Evolutionary conservation across 2,329 filamentous ascomycete species (phyloP).

Genomic region (Hypoxylon sp.): DNA sequence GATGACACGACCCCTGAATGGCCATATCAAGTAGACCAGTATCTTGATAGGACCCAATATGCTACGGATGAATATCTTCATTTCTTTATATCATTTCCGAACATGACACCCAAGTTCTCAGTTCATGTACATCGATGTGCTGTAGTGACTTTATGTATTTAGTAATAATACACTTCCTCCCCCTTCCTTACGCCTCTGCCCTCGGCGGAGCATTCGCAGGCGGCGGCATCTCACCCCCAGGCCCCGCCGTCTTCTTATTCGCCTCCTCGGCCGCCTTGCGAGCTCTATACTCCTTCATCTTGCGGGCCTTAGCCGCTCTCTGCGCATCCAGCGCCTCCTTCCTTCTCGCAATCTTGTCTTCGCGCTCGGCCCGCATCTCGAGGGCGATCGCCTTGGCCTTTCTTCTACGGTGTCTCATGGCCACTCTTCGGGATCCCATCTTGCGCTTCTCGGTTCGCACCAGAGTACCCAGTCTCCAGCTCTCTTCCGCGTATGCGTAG

Average conservation of each 20-base stretch:
- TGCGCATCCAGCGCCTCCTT: constrained; percentile 53
- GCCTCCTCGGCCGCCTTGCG: constrained; percentile 38
- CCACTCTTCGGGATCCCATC: constrained; percentile 61
- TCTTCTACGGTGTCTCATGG: constrained; percentile 66
- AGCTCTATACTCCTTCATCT: constrained; percentile 48
- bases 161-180: neutral
- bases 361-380: constrained; percentile 52
- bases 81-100: too few relatives aligned
- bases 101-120: too few relatives aligned
- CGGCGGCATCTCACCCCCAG: constrained; percentile 28
- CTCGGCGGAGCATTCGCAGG: constrained; percentile 36
- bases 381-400: constrained; percentile 50
- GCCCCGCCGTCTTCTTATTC: constrained; percentile 5
- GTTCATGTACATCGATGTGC: too few relatives aligned
- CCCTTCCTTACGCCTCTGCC: constrained; percentile 33
- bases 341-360: constrained; percentile 52
- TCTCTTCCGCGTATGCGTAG: constrained; percentile 73
- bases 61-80: too few relatives aligned
- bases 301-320: constrained; percentile 41
- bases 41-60: too few relatives aligned
- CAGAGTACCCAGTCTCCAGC: constrained; percentile 70
- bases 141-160: neutral
- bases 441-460: constrained; percentile 65
- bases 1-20: too few relatives aligned
- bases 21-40: too few relatives aligned